A percentile compares a stretch with the other conserved stretches of the same genome.
These are phyloP conservation scores for Zalaria obscura DNA, from an alignment of 2,329 filamentous ascomycete genomes.

Conservation along the genomic window DNA sequence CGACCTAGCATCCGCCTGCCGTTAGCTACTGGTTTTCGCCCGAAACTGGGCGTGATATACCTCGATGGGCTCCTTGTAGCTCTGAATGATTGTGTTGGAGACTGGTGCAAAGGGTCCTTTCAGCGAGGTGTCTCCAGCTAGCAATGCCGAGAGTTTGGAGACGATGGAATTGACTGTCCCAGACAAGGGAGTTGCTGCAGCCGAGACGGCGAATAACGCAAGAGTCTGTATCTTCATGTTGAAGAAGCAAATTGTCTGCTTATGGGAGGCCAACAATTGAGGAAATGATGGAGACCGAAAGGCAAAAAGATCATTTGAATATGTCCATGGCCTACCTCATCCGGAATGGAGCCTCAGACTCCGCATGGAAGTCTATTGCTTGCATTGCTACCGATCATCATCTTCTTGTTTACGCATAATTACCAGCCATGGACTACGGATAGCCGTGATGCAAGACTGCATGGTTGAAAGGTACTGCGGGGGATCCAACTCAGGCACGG, in stretches of 20 bases:
- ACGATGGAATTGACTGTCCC: not conserved
- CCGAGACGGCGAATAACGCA: not conserved
- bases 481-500: not conserved
- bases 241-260: not conserved
- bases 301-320: not conserved
- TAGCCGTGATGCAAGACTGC: not conserved
- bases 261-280: not conserved
- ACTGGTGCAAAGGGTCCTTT: not conserved
- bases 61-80: not conserved
- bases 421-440: not conserved
- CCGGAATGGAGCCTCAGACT: not conserved
- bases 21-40: too few relatives aligned
- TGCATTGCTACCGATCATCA: not conserved
- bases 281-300: not conserved
- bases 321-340: not conserved
- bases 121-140: not conserved
- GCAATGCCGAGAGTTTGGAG: not conserved
- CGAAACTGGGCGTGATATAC: not conserved
- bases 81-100: not conserved
- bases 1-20: not conserved
- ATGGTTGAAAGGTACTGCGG: not conserved
- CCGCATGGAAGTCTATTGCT: not conserved
- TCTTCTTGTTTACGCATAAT: not conserved
- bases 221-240: not conserved
- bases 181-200: not conserved